Evolutionary conservation across 1,139 yeast species (phyloP).

Genomic region (Candida mesenterica): DNA sequence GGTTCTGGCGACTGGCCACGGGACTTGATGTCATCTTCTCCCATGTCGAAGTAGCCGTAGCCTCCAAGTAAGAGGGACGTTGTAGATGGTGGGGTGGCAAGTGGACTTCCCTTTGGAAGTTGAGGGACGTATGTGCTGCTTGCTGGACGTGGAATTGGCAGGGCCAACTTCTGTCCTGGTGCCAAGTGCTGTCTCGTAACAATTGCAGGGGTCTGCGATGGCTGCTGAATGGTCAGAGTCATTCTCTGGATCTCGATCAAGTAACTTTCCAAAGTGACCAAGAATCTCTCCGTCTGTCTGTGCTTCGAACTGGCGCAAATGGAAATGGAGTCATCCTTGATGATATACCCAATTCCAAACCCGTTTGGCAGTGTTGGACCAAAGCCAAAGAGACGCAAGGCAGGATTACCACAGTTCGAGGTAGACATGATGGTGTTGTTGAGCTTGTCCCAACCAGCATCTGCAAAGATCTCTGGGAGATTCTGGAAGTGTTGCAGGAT

Average conservation of each 20-base stretch:
- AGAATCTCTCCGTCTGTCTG: slow-evolving; percentile 81
- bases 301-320: slow-evolving; percentile 89
- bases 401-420: slow-evolving; percentile 69
- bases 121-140: not conserved
- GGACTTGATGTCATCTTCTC: slow-evolving; percentile 66
- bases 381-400: slow-evolving; percentile 83
- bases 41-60: slow-evolving; percentile 74
- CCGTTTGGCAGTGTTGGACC: slow-evolving; percentile 92
- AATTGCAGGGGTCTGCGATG: not conserved
- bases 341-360: slow-evolving; percentile 87
- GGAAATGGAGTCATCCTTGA: slow-evolving; percentile 80
- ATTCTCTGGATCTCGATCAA: slow-evolving; percentile 55
- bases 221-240: not conserved
- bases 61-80: slow-evolving; percentile 67
- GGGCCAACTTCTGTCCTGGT: too few relatives aligned
- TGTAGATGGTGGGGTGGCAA: slow-evolving; percentile 2
- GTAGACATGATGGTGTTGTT: slow-evolving; percentile 53
- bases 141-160: not conserved
- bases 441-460: slow-evolving; percentile 64
- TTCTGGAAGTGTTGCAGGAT: slow-evolving; percentile 22
- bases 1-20: slow-evolving; percentile 73
- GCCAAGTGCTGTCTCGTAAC: not conserved
- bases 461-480: slow-evolving; percentile 60
- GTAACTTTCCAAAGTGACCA: slow-evolving; percentile 70
- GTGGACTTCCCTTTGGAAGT: not conserved